These are phyloP conservation scores for Fusarium vanettenii DNA, from an alignment of 2,329 filamentous ascomycete species.

Conservation along the genomic window DNA sequence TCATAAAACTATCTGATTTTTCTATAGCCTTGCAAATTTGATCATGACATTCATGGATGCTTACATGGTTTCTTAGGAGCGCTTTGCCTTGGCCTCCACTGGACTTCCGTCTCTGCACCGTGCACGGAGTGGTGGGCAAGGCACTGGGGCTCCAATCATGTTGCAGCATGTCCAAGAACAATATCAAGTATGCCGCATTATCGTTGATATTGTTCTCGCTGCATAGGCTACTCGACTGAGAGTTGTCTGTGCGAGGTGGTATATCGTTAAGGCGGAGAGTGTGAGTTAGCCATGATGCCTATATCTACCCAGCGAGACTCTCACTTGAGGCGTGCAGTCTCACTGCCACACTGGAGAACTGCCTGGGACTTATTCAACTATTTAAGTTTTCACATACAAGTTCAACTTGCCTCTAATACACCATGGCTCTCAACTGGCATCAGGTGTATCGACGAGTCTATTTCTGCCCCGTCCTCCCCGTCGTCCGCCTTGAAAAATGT, in stretches of 20 bases:
- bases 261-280: not conserved
- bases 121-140: not conserved
- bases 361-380: not conserved
- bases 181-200: not conserved
- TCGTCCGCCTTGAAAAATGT: not conserved
- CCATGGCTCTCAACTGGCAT: not conserved
- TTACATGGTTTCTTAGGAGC: too few relatives aligned
- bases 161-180: not conserved
- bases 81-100: not conserved
- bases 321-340: not conserved
- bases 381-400: not conserved
- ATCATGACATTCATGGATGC: too few relatives aligned
- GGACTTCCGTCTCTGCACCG: not conserved
- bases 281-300: not conserved
- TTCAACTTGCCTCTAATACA: not conserved
- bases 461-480: not conserved
- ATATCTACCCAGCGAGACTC: not conserved
- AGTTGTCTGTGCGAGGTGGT: not conserved
- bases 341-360: not conserved
- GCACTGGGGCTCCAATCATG: not conserved
- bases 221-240: not conserved
- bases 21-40: not conserved
- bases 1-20: not conserved
- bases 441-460: not conserved
- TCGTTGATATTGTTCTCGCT: not conserved